Percentiles rank a stretch among this genome's conserved stretches.
These are phyloP conservation scores for Phytophthora agathidicida DNA, from an alignment of 352 stramenopile genomes.

Conservation along the genomic window DNA sequence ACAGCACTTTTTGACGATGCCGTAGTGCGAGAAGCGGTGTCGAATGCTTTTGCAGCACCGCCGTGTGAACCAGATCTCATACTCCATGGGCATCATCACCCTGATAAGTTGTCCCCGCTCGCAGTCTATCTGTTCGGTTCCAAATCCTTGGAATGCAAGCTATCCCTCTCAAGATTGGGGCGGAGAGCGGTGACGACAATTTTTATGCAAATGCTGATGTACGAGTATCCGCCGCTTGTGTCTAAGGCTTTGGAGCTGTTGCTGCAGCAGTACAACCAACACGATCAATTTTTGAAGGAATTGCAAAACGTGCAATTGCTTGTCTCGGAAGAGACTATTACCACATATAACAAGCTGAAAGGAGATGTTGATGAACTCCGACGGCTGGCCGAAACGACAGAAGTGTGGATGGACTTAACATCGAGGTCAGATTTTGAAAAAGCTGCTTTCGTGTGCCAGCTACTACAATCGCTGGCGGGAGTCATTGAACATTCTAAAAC, in stretches of 20 bases:
- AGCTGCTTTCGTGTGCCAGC: constrained; percentile 46
- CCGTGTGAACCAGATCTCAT: constrained; percentile 27
- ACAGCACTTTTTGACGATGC: constrained; percentile 33
- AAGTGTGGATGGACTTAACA: constrained; percentile 86
- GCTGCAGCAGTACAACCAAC: constrained; percentile 75
- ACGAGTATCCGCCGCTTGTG: constrained; percentile 75
- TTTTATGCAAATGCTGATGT: constrained; percentile 84
- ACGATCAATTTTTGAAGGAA: constrained; percentile 72
- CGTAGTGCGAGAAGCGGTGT: constrained; percentile 23
- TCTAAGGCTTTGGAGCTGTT: constrained; percentile 76
- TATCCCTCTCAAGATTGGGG: constrained; percentile 55
- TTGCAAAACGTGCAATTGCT: constrained; percentile 68
- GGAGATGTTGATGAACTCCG: constrained; percentile 70
- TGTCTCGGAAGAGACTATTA: constrained; percentile 65
- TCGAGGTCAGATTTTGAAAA: constrained; percentile 76
- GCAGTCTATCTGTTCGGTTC: constrained; percentile 53
- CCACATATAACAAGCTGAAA: constrained; percentile 70
- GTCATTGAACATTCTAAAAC: constrained; percentile 36
- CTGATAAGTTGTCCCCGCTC: constrained; percentile 54
- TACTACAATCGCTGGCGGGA: constrained; percentile 49
- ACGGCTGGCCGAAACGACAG: constrained; percentile 69
- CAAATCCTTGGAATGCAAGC: constrained; percentile 61
- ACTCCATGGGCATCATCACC: constrained; percentile 19
- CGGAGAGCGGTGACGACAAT: constrained; percentile 55
- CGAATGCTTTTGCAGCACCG: constrained; percentile 8